Base-by-base conservation (phyloP, 192 early-diverging fungal species). In the Radiomyces spectabilis region DNA sequence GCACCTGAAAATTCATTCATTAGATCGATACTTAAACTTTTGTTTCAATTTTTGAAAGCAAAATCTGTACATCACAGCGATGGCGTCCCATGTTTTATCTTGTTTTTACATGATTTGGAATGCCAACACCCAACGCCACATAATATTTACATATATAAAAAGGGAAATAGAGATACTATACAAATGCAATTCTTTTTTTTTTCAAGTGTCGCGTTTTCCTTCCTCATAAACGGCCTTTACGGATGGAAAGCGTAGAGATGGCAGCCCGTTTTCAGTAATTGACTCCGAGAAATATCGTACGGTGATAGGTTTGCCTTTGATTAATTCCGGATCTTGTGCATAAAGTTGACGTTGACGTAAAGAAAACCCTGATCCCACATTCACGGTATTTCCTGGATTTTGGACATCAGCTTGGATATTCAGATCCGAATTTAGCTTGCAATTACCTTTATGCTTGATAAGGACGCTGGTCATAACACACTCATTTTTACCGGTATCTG, bases 321-420 rank as follows among this genome's bases (percentile, higher is more conserved):
- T 73, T 37, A 65, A 34, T 13, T 41, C 51, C 7, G 78, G 78
- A 53, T 71, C 54, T 32, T 71, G 30, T 1, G 64, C 76, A 43
- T 64, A 80, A 15, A 34, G 41, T 16, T 73, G 51, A 8, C 78
- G 59, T n/a, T 80, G 62, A 1, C 69, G 41, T 12, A 68, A 39
- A 0, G 63, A 53, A 39, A 80, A 73, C 0, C 78, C 78, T 34
- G 78, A 73, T n/a, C 78, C 78, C 5, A 80, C 75, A 34, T 70
- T 52, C 3, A 80, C 78, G n/a, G 55, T 38, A 46, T 69, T 67
- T 0, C 72, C 71, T 41, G 27, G 6, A 25, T 59, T 39, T 44
- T 7, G 9, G 43, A 15, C 19, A 19, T 34, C 26, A 32, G 13
- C 12, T 35, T 29, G 31, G 4, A 27, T 29, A 22, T 13, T 19